Evolutionary conservation across 2,329 filamentous ascomycete species (phyloP), one percentile per base, ranked within the genome.

Genomic region (Fusarium caatingaense): DNA sequence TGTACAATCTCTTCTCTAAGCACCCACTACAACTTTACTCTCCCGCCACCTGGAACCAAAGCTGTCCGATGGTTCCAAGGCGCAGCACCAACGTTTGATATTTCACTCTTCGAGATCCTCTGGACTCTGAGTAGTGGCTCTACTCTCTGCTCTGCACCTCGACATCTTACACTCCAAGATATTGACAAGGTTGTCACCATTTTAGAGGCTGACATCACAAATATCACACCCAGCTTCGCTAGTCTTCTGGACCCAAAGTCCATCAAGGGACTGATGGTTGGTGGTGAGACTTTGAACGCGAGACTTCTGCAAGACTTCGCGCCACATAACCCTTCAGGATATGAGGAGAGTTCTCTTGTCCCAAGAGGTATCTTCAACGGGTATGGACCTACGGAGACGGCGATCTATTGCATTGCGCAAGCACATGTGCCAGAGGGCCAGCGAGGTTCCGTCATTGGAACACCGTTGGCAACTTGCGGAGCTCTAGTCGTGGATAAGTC

Each of bases 31-130:
- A 40, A 42, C 2, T 68, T 60, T 9, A 20, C 47, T 7, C 18
- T 3, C 18, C 23, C 48, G 8, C 30, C 25, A 4, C 2, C 12
- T 2, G 13, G 16, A 4, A 30, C 12, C 9, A 46, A 47, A 7
- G 54, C 45, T 10, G 42, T 66, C 2, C 23, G 65, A 20, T 68
- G 65, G 65, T 68, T 68, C 3, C 65, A 68, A 13, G 65, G 65
- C 0, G 65, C 65, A 2, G 60, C 65, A 7, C 65, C 65, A 0
- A 68, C 65, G 0, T 68, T 68, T 25, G 65, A 68, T 15, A 68
- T 68, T 1, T 68, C 65, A 0, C 60, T 68, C 2, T 68, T 68
- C 0, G 65, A 68, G n/a, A 66, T 60, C 1, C 60, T 68, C 10
- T 68, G 65, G 65, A 60, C 65, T 2, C 20, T 68, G 0, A 60